phyloP scores from a whole-genome alignment of 2,329 filamentous ascomycete species.

The Cercospora beticola region DNA sequence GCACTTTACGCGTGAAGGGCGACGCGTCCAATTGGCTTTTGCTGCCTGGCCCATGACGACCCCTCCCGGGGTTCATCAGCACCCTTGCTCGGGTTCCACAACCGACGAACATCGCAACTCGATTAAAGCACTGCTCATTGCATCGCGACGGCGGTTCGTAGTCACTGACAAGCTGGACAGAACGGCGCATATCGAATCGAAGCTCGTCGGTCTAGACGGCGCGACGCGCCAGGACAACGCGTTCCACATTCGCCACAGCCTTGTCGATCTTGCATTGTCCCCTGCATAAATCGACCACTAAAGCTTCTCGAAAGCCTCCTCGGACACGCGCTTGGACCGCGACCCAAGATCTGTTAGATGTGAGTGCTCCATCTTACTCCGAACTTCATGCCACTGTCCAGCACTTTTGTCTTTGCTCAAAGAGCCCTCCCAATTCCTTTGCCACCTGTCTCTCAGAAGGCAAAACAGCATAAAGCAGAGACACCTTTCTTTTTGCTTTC shows the following conservation, averaged over 20 bases:
- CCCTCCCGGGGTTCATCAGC: neutral
- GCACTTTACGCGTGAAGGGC: constrained; percentile 1
- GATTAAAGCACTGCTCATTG: neutral
- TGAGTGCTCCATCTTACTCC: neutral
- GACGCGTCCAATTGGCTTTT: neutral
- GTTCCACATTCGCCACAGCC: constrained; percentile 1
- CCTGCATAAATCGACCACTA: constrained; percentile 11
- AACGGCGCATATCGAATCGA: neutral
- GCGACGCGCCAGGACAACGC: neutral
- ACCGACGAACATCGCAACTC: neutral
- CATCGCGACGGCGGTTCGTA: neutral
- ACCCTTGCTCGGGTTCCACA: neutral
- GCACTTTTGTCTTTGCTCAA: neutral
- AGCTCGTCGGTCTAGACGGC: neutral
- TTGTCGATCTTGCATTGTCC: constrained; percentile 8
- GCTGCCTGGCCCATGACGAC: neutral
- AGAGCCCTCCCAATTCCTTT: neutral
- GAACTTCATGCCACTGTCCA: neutral
- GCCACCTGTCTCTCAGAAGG: neutral
- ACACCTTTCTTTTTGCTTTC: neutral
- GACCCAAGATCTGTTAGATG: constrained; percentile 6
- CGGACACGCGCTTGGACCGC: constrained; percentile 9
- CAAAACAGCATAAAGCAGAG: neutral
- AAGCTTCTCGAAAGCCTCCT: constrained; percentile 1
- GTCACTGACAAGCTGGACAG: neutral